These are phyloP conservation scores for Mortierella sp. DNA, from an alignment of 371 early-diverging fungal genomes.

Conservation along the genomic window DNA sequence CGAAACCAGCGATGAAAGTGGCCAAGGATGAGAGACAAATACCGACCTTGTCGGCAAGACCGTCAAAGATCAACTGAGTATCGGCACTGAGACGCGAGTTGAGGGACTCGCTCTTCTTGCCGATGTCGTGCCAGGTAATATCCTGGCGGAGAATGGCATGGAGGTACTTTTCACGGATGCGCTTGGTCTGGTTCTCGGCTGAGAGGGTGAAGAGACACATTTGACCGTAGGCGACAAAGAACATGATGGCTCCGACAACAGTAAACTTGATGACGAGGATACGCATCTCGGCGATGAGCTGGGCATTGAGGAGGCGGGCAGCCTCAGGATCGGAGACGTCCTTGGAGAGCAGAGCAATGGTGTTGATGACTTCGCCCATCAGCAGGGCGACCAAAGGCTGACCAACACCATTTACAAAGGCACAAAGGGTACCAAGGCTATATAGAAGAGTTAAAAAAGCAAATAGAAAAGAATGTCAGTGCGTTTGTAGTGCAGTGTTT, in stretches of 20 bases:
- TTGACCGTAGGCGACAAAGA: slow-evolving; percentile 63
- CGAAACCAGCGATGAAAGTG: slow-evolving; percentile 89
- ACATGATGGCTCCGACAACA: slow-evolving; percentile 65
- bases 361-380: slow-evolving; percentile 59
- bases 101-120: slow-evolving; percentile 78
- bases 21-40: slow-evolving; percentile 75
- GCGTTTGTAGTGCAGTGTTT: background rate
- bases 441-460: background rate
- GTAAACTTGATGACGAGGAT: slow-evolving; percentile 57
- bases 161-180: slow-evolving; percentile 79
- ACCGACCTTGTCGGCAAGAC: slow-evolving; percentile 91
- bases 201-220: slow-evolving; percentile 64
- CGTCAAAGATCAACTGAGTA: slow-evolving; percentile 87
- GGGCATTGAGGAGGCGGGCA: slow-evolving; percentile 34
- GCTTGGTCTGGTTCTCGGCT: slow-evolving; percentile 66
- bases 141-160: slow-evolving; percentile 91
- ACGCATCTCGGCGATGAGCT: slow-evolving; percentile 23
- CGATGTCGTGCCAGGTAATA: slow-evolving; percentile 91
- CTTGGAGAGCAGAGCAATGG: slow-evolving; percentile 2
- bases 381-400: slow-evolving; percentile 61
- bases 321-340: slow-evolving; percentile 48
- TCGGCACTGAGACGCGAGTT: slow-evolving; percentile 86
- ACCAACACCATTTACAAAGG: slow-evolving; percentile 52
- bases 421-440: slow-evolving; percentile 42
- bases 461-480: background rate